phyloP scores from a whole-genome alignment of 1,139 yeast genomes.

The Pichia sp. region DNA sequence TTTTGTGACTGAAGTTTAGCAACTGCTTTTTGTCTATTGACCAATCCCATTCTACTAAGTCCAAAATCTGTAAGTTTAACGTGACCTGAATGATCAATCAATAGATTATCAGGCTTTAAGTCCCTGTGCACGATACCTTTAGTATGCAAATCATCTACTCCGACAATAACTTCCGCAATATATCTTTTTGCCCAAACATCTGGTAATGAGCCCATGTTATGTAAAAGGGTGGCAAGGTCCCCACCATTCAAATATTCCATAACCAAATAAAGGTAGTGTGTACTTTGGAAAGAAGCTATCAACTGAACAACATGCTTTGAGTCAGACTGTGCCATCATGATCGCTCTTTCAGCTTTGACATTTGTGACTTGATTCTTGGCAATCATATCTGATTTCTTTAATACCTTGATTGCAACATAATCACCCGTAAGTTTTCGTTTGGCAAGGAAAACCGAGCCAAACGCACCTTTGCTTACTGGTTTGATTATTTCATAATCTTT shows the following conservation, averaged over 20 bases:
- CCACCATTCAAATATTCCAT: constrained; percentile 98
- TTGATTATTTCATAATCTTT: constrained; percentile 86
- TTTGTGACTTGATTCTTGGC: constrained; percentile 94
- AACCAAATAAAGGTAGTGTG: constrained; percentile 81
- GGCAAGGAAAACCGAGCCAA: constrained; percentile 90
- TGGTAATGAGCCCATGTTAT: constrained; percentile 74
- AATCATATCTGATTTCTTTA: constrained; percentile 92
- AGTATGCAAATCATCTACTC: constrained; percentile 82
- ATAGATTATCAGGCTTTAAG: constrained; percentile 81
- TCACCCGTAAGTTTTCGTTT: constrained; percentile 85
- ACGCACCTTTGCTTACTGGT: constrained; percentile 96
- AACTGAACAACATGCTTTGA: constrained; percentile 92
- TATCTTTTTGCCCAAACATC: constrained; percentile 86
- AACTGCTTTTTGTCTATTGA: constrained; percentile 62
- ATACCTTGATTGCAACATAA: constrained; percentile 91
- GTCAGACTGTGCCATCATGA: constrained; percentile 94
- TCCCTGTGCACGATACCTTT: constrained; percentile 94
- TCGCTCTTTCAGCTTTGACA: constrained; percentile 91
- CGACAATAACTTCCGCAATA: constrained; percentile 84
- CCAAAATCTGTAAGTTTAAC: constrained; percentile 94
- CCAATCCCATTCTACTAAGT: constrained; percentile 80
- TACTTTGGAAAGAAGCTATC: constrained; percentile 84
- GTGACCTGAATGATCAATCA: constrained; percentile 85
- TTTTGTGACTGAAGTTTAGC: constrained; percentile 8
- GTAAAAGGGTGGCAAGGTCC: constrained; percentile 83